Base-by-base conservation (phyloP, 2,329 filamentous ascomycete genomes). In the Alternaria sp. region DNA sequence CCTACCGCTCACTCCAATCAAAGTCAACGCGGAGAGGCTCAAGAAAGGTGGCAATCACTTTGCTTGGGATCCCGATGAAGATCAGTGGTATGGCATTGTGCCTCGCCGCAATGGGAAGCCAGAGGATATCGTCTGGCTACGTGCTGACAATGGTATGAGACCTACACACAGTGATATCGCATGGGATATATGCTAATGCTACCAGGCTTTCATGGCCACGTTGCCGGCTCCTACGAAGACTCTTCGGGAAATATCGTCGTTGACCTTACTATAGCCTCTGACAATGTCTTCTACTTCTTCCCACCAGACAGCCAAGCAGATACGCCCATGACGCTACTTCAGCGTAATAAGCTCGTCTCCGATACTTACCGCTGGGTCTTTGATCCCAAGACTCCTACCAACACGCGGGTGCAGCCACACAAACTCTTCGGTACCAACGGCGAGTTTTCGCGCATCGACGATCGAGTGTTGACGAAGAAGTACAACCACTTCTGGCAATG, bases 11-110 rank as follows among this genome's bases (percentile, higher is more conserved):
- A 79, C 75, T 36, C 77, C 78, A 6, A 75, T 81, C 40, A 78
- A 80, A 56, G 74, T 68, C 10, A 67, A 74, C 44, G 54, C 71
- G 0, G 79, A 79, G 11, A 65, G 78, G 6, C 60, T 81, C 63
- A 77, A 78, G 61, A 71, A 59, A 48, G 79, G 79, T 12, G 79
- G 79, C 4, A 78, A 81, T 51, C 77, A 80, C 54, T 81, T 79
- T 64, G 78, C 78, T 0, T 81, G 77, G 76, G 74, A 78, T 48
- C 82, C 84, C 0, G 75, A 84, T 3, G 84, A 86, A 69, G 84
- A 86, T 66, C 84, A 86, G 68, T 83, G 82, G 74, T 87, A 86
- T 63, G 85, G 83, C 0, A 76, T 87, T 14, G 84, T 86, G 3
- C 85, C 85, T 3, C 78, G 85, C 8, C 72, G 81, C 3, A 81